phyloP scores from a whole-genome alignment of 2,329 filamentous ascomycete species.

The Aspergillus ochraceus region DNA sequence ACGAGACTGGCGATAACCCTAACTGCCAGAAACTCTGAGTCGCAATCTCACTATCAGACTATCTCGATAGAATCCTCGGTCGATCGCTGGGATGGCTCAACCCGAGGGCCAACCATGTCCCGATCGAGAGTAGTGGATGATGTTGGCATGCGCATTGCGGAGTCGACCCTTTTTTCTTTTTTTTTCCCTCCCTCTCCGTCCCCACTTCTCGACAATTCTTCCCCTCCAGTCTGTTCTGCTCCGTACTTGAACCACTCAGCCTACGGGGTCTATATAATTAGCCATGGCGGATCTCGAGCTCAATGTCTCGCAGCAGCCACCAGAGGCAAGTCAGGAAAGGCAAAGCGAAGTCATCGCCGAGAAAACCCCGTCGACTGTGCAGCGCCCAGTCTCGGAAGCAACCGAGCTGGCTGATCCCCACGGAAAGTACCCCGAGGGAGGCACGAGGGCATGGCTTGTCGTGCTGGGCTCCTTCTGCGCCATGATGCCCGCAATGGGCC shows the following conservation, averaged over 20 bases:
- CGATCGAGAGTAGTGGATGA: background rate
- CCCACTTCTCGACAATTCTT: background rate
- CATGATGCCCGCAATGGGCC: slow-evolving; percentile 18
- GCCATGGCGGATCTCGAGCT: background rate
- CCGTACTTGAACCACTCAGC: background rate
- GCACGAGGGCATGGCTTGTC: slow-evolving; percentile 37
- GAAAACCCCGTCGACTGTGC: background rate
- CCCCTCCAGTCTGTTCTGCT: background rate
- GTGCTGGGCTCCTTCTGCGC: slow-evolving; percentile 39
- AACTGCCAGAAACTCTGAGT: too few species aligned
- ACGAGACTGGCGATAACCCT: too few species aligned
- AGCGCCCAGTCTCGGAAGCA: background rate
- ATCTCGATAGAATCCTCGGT: too few species aligned
- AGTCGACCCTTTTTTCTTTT: too few species aligned
- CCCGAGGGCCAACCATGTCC: too few species aligned
- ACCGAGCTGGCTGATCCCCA: background rate
- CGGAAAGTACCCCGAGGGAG: background rate
- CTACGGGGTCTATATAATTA: background rate
- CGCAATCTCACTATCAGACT: too few species aligned
- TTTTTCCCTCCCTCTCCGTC: background rate
- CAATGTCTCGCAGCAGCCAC: background rate
- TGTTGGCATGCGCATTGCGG: too few species aligned
- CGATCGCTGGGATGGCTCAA: too few species aligned
- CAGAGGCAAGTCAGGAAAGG: background rate
- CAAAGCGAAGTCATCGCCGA: background rate